phyloP scores from a whole-genome alignment of 148 eudicot genomes.

The Nepenthes mirabilis region DNA sequence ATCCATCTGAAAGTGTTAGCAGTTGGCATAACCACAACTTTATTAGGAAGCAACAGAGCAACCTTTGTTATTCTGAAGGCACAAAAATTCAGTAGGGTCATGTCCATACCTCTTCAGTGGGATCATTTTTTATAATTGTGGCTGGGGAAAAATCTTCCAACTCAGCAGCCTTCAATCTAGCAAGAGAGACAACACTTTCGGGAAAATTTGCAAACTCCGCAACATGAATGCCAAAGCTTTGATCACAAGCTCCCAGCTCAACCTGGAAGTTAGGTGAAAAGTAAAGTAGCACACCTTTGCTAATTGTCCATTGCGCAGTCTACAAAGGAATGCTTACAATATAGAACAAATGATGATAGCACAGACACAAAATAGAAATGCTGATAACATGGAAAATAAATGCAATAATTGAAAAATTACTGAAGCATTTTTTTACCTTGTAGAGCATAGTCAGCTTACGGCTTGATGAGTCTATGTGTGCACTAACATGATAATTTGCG shows the following conservation, averaged over 20 bases:
- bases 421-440: conserved; percentile 37
- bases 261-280: conserved; percentile 37
- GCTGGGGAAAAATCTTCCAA: conserved; percentile 87
- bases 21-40: no score
- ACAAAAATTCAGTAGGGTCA: conserved; percentile 1
- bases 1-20: no score
- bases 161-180: conserved; percentile 95
- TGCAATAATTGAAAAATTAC: background rate
- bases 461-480: conserved; percentile 86
- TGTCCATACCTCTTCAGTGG: conserved; percentile 26
- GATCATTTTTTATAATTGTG: conserved; percentile 15
- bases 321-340: background rate
- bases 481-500: conserved; percentile 91
- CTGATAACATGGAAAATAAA: background rate
- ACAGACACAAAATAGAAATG: background rate
- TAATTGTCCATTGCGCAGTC: background rate
- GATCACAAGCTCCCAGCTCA: conserved; percentile 97
- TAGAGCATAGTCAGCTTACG: conserved; percentile 95
- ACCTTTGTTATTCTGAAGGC: no score
- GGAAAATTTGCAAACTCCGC: conserved; percentile 99
- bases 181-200: conserved; percentile 72
- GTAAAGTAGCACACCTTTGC: background rate
- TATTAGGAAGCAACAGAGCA: no score
- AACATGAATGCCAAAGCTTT: conserved; percentile 98
- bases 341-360: no score